phyloP scores from a whole-genome alignment of 208 protist species.

The Crithidia fasciculata region DNA sequence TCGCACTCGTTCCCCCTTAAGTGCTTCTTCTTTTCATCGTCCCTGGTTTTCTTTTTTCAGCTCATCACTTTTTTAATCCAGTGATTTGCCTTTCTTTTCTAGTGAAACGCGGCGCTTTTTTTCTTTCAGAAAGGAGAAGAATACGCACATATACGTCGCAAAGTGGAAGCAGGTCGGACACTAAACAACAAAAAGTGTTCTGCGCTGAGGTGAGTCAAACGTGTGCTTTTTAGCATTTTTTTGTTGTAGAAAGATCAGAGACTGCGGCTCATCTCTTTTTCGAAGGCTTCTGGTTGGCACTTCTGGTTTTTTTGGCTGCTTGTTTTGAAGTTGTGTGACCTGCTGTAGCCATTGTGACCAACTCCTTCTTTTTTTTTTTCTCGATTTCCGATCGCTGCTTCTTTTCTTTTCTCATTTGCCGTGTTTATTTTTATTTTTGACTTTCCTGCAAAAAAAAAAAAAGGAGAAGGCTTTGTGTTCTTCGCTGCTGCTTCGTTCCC shows the following conservation, averaged over 20 bases:
- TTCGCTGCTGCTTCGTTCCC: too few relatives aligned
- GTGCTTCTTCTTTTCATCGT: background rate
- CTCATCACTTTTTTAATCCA: background rate
- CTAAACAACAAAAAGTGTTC: background rate
- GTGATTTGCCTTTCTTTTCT: background rate
- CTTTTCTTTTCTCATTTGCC: constrained; percentile 1
- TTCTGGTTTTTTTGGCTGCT: too few relatives aligned
- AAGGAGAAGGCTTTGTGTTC: background rate
- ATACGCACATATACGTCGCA: background rate
- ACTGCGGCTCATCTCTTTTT: too few relatives aligned
- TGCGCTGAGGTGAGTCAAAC: too few relatives aligned
- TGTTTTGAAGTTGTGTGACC: too few relatives aligned
- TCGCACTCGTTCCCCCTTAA: too few relatives aligned
- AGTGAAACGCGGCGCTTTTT: background rate
- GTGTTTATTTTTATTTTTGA: background rate
- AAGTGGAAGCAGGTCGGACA: background rate
- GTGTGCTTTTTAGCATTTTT: too few relatives aligned
- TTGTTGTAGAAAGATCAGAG: too few relatives aligned
- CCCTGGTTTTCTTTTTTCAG: background rate
- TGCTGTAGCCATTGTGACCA: background rate
- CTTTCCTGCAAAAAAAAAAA: constrained; percentile 6
- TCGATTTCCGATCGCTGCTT: background rate
- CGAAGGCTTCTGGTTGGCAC: too few relatives aligned
- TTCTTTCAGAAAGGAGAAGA: background rate
- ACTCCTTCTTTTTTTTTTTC: background rate